Percentiles rank a stretch among this genome's conserved stretches.
These are phyloP conservation scores for Osmozyma mogii DNA, from an alignment of 805 yeast genomes.

Conservation along the genomic window DNA sequence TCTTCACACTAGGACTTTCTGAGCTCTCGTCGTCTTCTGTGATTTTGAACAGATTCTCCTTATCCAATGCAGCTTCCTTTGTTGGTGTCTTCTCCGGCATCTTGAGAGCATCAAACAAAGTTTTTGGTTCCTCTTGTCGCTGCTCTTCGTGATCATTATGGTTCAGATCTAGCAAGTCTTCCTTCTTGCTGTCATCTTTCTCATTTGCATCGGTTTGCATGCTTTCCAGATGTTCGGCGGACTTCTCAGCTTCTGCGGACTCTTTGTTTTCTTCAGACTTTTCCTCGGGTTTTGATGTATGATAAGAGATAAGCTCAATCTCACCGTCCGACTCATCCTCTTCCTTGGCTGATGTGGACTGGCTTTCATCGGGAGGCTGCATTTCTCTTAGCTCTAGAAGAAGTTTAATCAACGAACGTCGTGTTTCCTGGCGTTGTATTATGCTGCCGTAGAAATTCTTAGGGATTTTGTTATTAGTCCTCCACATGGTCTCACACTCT, in stretches of 20 bases:
- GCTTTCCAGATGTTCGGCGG: neutral
- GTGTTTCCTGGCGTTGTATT: slow-evolving; percentile 9
- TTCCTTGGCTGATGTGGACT: slow-evolving; percentile 1
- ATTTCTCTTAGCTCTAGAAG: slow-evolving; percentile 10
- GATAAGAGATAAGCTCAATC: slow-evolving; percentile 14
- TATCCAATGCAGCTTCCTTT: neutral
- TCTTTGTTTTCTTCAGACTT: neutral
- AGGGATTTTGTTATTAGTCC: slow-evolving; percentile 8
- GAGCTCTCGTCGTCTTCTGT: neutral
- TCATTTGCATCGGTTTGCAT: neutral
- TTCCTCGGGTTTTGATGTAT: slow-evolving; percentile 2
- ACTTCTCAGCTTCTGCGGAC: too few species aligned
- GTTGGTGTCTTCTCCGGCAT: neutral
- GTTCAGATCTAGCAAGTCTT: neutral
- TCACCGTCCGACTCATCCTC: slow-evolving; percentile 14
- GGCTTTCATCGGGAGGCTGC: slow-evolving; percentile 3
- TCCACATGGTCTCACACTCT: slow-evolving; percentile 45
- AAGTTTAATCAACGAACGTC: slow-evolving; percentile 7
- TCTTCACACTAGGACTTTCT: neutral
- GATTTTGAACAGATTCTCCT: neutral
- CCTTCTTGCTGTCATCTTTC: neutral
- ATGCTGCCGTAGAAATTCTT: slow-evolving; percentile 3
- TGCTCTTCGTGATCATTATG: too few species aligned
- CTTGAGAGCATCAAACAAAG: too few species aligned
- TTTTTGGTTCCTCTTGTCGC: too few species aligned